Conservation (phyloP, 23 red algal genomes). For the Gracilariopsis chorda region DNA sequence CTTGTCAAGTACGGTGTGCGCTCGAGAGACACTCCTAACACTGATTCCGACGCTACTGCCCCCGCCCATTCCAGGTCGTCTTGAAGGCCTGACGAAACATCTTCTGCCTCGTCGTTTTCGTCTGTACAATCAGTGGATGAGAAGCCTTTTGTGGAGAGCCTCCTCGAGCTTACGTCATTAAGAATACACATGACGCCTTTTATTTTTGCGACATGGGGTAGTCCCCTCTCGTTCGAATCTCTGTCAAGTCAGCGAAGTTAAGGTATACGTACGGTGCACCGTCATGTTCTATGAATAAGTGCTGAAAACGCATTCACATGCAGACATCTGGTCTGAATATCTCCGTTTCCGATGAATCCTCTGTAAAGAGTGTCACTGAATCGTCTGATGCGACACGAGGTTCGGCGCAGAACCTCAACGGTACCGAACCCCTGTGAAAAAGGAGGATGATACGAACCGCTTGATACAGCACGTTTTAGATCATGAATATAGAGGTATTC, state of each 20-base stretch:
- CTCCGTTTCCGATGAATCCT: neutral
- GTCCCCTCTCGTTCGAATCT: slow-evolving; percentile 47
- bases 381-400: too few species aligned
- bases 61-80: slow-evolving; percentile 9
- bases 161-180: slow-evolving; percentile 43
- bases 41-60: neutral
- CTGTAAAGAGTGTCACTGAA: slow-evolving; percentile 3
- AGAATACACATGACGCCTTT: slow-evolving; percentile 39
- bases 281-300: slow-evolving; percentile 19
- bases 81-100: neutral
- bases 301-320: slow-evolving; percentile 37
- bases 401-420: too few species aligned
- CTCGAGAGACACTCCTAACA: neutral
- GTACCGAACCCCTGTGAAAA: too few species aligned
- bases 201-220: slow-evolving; percentile 65
- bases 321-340: slow-evolving; percentile 12
- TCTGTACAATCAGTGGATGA: slow-evolving; percentile 31
- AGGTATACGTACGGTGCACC: slow-evolving; percentile 56
- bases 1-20: slow-evolving; percentile 8
- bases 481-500: slow-evolving; percentile 28
- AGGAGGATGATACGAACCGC: slow-evolving; percentile 37
- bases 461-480: slow-evolving; percentile 31
- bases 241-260: slow-evolving; percentile 41
- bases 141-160: slow-evolving; percentile 34
- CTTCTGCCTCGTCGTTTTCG: slow-evolving; percentile 23